phyloP scores from a whole-genome alignment of 169 alveolate genomes.

The Plasmodium yoelii region DNA sequence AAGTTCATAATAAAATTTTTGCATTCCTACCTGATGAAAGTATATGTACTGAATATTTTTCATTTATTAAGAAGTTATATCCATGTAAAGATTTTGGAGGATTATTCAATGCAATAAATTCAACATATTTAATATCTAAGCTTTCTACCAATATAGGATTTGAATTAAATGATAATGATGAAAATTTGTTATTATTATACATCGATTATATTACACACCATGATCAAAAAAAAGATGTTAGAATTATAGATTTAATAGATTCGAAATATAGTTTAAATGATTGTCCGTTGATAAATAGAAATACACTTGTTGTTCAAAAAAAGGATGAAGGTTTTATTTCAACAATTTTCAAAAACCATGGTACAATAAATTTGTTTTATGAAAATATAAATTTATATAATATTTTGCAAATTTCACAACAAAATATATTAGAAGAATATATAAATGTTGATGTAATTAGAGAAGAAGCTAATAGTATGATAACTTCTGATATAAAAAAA shows the following conservation, averaged over 20 bases:
- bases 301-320: slow-evolving; percentile 51
- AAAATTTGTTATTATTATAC: slow-evolving; percentile 48
- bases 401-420: slow-evolving; percentile 40
- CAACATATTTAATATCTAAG: slow-evolving; percentile 40
- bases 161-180: slow-evolving; percentile 59
- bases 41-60: slow-evolving; percentile 66
- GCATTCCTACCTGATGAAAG: slow-evolving; percentile 76
- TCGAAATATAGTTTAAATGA: slow-evolving; percentile 54
- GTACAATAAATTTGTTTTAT: slow-evolving; percentile 26
- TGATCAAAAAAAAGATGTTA: slow-evolving; percentile 60
- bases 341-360: slow-evolving; percentile 54
- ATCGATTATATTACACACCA: slow-evolving; percentile 66
- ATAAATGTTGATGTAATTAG: slow-evolving; percentile 47
- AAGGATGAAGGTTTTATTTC: slow-evolving; percentile 40
- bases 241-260: slow-evolving; percentile 42
- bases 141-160: slow-evolving; percentile 68
- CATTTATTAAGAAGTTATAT: slow-evolving; percentile 59
- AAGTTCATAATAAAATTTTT: slow-evolving; percentile 66
- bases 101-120: slow-evolving; percentile 59
- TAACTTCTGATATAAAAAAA: slow-evolving; percentile 65
- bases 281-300: slow-evolving; percentile 62
- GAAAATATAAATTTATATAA: slow-evolving; percentile 55
- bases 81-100: slow-evolving; percentile 76
- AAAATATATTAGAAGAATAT: slow-evolving; percentile 54
- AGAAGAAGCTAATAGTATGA: slow-evolving; percentile 70